Conservation (phyloP, 2,329 filamentous ascomycete species). For the Colletotrichum liaoningense region DNA sequence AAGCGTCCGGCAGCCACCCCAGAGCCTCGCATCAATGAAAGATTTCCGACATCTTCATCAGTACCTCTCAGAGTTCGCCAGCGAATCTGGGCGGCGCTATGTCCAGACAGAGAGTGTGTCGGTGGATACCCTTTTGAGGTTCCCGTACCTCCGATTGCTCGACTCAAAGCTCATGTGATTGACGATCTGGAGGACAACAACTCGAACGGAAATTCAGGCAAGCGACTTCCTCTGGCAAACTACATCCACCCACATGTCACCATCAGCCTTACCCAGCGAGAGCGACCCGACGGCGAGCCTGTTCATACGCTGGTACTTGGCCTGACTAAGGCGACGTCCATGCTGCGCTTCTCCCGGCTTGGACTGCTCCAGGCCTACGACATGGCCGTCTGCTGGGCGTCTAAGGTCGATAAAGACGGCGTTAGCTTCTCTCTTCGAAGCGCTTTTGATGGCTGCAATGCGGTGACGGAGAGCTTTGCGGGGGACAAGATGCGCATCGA, state of each 20-base stretch:
- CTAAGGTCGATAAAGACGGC: background rate
- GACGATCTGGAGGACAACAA: background rate
- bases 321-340: background rate
- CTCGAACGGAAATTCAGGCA: background rate
- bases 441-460: background rate
- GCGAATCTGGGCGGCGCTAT: background rate
- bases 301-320: background rate
- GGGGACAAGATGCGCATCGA: background rate
- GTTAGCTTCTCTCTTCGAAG: background rate
- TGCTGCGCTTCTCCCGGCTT: background rate
- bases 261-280: background rate
- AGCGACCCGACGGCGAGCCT: background rate
- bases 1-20: background rate
- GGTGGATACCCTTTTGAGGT: background rate
- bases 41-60: background rate
- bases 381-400: conserved; percentile 9
- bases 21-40: background rate
- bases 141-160: background rate
- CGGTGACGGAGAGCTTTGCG: background rate
- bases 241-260: conserved; percentile 2
- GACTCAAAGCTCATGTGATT: background rate
- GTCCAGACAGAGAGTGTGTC: background rate
- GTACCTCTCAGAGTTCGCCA: background rate
- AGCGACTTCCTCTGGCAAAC: background rate
- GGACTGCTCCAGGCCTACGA: conserved; percentile 8